A percentile compares a stretch with the other conserved stretches of the same genome.
phyloP scores from a whole-genome alignment of 1,284 basidiomycete species.

The Cutaneotrichosporon spelunceum region DNA sequence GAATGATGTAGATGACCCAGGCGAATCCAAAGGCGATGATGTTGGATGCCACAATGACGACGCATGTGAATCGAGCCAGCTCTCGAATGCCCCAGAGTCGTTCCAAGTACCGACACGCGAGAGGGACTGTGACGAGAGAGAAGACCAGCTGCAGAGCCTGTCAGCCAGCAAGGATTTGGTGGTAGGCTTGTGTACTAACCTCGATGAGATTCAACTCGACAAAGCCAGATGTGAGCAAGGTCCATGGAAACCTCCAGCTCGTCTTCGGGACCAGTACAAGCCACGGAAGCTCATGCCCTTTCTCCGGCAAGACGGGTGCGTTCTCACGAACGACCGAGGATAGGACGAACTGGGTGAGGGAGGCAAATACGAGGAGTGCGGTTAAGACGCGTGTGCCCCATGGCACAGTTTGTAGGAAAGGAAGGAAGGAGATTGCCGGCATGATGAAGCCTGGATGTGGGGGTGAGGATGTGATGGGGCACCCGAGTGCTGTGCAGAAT shows the following conservation, averaged over 20 bases:
- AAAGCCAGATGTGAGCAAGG: slow-evolving; percentile 77
- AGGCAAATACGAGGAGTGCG: slow-evolving; percentile 62
- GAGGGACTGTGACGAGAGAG: slow-evolving; percentile 72
- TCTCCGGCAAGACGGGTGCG: slow-evolving; percentile 1
- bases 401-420: slow-evolving; percentile 49
- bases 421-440: slow-evolving; percentile 49
- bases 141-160: slow-evolving; percentile 64
- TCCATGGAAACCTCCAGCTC: slow-evolving; percentile 88
- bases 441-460: slow-evolving; percentile 25
- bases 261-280: slow-evolving; percentile 79
- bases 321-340: slow-evolving; percentile 16
- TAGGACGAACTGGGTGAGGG: slow-evolving; percentile 62
- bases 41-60: slow-evolving; percentile 77
- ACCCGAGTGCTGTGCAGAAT: not conserved
- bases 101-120: slow-evolving; percentile 85
- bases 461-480: not conserved
- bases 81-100: slow-evolving; percentile 87
- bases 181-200: slow-evolving; percentile 56
- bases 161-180: not conserved
- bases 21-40: slow-evolving; percentile 70
- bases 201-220: slow-evolving; percentile 81
- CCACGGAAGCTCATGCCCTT: slow-evolving; percentile 61
- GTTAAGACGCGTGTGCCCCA: slow-evolving; percentile 71
- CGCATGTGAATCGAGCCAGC: slow-evolving; percentile 76
- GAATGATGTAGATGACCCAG: slow-evolving; percentile 46